phyloP scores from a whole-genome alignment of 495 filamentous ascomycete genomes.

The Amorphotheca resinae region DNA sequence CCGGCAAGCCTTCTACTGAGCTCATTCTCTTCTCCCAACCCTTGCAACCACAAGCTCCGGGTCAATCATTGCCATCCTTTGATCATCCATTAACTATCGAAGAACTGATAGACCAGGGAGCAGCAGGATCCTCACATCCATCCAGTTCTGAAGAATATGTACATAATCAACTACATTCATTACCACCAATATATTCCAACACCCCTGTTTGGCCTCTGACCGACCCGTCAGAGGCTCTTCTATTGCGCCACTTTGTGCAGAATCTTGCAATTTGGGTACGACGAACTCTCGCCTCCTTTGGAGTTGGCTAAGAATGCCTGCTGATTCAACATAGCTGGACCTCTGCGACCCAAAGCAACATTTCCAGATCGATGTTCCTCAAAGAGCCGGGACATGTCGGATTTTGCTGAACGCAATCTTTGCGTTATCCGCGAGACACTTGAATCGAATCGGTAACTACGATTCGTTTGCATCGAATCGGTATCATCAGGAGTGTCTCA shows the following conservation, averaged over 20 bases:
- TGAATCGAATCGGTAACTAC: conserved; percentile 34
- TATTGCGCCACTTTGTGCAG: conserved; percentile 36
- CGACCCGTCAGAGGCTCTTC: conserved; percentile 25
- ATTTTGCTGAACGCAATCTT: conserved; percentile 47
- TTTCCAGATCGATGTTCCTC: conserved; percentile 41
- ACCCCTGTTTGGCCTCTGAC: conserved; percentile 27
- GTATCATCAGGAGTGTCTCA: conserved; percentile 39
- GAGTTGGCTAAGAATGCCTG: not conserved
- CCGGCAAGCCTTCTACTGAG: not conserved
- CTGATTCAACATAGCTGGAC: conserved; percentile 33
- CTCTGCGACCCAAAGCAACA: conserved; percentile 42
- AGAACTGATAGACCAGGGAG: not conserved
- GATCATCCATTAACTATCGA: not conserved
- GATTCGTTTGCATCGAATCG: conserved; percentile 33
- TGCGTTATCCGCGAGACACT: conserved; percentile 42
- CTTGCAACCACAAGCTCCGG: not conserved
- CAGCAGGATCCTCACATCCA: not conserved
- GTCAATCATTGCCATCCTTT: not conserved
- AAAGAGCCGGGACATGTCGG: conserved; percentile 34
- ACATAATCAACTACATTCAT: not conserved
- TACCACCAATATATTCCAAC: conserved; percentile 14
- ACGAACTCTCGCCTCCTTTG: not conserved
- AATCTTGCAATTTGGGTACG: conserved; percentile 37
- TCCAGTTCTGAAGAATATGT: not conserved
- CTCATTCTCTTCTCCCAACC: not conserved